Evolutionary conservation across 2,329 filamentous ascomycete genomes (phyloP), one percentile per base, ranked within the genome.

Genomic region (Trichoderma gracile): DNA sequence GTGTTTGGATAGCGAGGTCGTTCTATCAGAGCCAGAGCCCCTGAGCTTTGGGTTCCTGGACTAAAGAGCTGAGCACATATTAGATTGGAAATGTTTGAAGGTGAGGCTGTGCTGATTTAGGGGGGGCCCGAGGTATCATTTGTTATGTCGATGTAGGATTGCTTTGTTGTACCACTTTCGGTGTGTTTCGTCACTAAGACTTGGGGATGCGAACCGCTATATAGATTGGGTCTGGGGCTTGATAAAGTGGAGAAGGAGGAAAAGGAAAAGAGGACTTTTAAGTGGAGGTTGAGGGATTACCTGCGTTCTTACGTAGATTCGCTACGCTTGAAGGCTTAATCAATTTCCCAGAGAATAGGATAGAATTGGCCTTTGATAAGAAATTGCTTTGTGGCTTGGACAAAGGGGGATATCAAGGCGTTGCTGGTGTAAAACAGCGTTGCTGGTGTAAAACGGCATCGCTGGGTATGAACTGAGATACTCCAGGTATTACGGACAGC

Each of bases 21-120:
- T 82, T 84, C 81, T 85, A 78, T 86, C 85, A 87, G 85, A 87
- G 77, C 83, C 81, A 81, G 76, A 78, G 79, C 81, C 80, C 79
- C 77, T 81, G 78, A 85, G 80, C 75, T 74, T 82, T 86, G 82
- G 83, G 81, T 79, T 77, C 78, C 77, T 79, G 84, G 84, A 86
- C 85, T 87, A 87, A 84, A 83, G 80, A 81, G 81, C 81, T 77
- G 84, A 86, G 83, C 80, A 87, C 84, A 87, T 83, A 15, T 21
- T 15, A 19, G 8, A n/a, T n/a, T n/a, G n/a, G 63, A 40, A 40
- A 9, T 19, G 15, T 45, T 52, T 23, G 47, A 23, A 38, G 52
- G n/a, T 14, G 61, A 42, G 52, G 61, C 61, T 64, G 45, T 57
- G 61, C 38, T n/a, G 49, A n/a, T n/a, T n/a, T n/a, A n/a, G n/a